A percentile compares a stretch with the other conserved stretches of the same genome.
Conservation (phyloP, 495 filamentous ascomycete genomes). For the Trichoderma asperelloides region DNA sequence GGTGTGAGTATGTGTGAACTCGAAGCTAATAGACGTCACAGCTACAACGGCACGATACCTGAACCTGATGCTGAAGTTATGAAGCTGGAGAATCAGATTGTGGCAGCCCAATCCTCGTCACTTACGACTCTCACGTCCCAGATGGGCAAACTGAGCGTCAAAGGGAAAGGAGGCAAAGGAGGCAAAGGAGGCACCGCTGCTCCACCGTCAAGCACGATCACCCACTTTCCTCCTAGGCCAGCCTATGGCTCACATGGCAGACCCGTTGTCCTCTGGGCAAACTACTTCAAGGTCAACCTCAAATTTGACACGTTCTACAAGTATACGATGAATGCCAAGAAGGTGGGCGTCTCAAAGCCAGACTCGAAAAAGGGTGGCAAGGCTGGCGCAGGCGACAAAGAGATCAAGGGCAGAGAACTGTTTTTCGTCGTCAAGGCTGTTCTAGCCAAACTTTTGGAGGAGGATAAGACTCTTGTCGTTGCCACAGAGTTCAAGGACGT, state of each 20-base stretch:
- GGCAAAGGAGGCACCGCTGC: not conserved
- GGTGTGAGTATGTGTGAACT: not conserved
- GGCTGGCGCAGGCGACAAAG: conserved; percentile 27
- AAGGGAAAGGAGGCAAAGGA: not conserved
- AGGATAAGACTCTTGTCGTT: conserved; percentile 23
- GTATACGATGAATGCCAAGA: conserved; percentile 26
- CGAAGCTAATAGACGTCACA: not conserved
- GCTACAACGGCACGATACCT: conserved; percentile 12
- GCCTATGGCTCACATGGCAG: conserved; percentile 48
- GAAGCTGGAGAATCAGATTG: conserved; percentile 25
- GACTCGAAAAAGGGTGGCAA: not conserved
- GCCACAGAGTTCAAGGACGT: conserved; percentile 53
- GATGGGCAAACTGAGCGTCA: conserved; percentile 17
- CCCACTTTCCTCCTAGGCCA: conserved; percentile 41
- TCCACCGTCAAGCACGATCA: not conserved
- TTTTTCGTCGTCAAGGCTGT: conserved; percentile 44
- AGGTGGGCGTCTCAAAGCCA: not conserved
- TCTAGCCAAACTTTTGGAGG: conserved; percentile 26
- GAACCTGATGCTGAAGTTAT: conserved; percentile 24
- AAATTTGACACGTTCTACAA: conserved; percentile 26
- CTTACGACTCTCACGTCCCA: conserved; percentile 12
- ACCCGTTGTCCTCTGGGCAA: conserved; percentile 48
- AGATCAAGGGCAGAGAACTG: conserved; percentile 43
- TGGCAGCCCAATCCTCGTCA: conserved; percentile 15
- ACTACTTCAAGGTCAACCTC: conserved; percentile 50